Evolutionary conservation across 176 grass and related monocot species (phyloP).

Genomic region (Cenchrus fungigraminus): DNA sequence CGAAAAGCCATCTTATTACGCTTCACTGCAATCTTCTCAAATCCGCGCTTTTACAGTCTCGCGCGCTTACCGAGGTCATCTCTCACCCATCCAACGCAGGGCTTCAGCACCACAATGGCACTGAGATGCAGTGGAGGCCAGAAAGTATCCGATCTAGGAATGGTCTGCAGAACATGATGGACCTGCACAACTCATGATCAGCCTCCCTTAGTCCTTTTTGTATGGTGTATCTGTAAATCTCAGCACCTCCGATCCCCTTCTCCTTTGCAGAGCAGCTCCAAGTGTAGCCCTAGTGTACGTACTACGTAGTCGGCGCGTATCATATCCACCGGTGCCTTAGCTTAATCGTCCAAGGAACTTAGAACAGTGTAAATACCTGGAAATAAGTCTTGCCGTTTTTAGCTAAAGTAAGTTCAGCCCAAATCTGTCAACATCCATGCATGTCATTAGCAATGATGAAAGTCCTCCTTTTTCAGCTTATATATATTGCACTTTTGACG

Average conservation of each 20-base stretch:
- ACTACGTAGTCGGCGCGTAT: slow-evolving; percentile 37
- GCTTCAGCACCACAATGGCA: slow-evolving; percentile 47
- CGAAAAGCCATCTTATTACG: slow-evolving; percentile 23
- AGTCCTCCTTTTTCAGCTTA: background rate
- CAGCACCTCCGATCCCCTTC: background rate
- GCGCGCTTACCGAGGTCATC: background rate
- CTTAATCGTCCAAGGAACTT: slow-evolving; percentile 32
- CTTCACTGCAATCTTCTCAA: slow-evolving; percentile 6
- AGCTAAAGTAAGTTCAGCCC: slow-evolving; percentile 16
- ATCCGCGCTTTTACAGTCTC: background rate
- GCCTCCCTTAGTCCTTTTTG: background rate
- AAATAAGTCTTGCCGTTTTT: slow-evolving; percentile 41
- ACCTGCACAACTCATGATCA: background rate
- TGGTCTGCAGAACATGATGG: background rate
- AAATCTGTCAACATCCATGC: background rate
- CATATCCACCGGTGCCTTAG: slow-evolving; percentile 28
- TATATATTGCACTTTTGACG: background rate
- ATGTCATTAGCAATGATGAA: slow-evolving; percentile 12
- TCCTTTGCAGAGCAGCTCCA: slow-evolving; percentile 7
- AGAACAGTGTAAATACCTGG: slow-evolving; percentile 55
- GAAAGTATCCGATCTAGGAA: background rate
- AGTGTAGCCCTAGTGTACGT: slow-evolving; percentile 30
- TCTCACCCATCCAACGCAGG: slow-evolving; percentile 36
- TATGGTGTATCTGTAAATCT: slow-evolving; percentile 15
- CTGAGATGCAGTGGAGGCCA: slow-evolving; percentile 41